Percentiles rank a stretch among this genome's conserved stretches.
These are phyloP conservation scores for Macrolepiota fuliginosa DNA, from an alignment of 768 basidiomycete species.

Conservation along the genomic window DNA sequence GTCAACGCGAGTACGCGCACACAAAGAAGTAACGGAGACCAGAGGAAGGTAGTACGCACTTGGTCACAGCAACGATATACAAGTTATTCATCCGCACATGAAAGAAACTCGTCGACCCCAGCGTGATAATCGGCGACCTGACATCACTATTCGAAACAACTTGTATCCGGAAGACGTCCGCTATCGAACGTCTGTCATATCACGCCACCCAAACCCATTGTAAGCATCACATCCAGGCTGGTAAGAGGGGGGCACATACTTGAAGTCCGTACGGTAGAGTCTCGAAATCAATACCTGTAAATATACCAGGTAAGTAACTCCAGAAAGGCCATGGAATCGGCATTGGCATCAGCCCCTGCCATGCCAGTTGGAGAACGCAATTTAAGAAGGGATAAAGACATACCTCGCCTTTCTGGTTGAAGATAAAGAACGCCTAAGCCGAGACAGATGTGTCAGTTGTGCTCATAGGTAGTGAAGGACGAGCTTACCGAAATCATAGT, in stretches of 20 bases:
- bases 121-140: constrained; percentile 93
- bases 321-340: not conserved
- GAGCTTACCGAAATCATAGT: constrained; percentile 4
- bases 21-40: not conserved
- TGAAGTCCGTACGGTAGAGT: constrained; percentile 94
- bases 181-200: constrained; percentile 78
- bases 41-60: constrained; percentile 47
- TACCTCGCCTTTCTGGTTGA: constrained; percentile 99
- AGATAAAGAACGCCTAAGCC: constrained; percentile 92
- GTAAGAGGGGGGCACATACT: constrained; percentile 45
- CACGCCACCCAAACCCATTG: not conserved
- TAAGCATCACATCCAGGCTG: not conserved
- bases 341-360: not conserved
- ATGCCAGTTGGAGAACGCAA: not conserved
- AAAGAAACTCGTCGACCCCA: constrained; percentile 98
- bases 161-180: constrained; percentile 98
- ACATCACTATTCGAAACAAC: constrained; percentile 98
- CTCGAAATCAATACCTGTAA: constrained; percentile 90
- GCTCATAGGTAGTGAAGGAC: not conserved
- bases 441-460: not conserved
- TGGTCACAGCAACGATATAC: constrained; percentile 94
- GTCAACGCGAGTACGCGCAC: not conserved
- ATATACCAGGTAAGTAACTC: not conserved
- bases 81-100: constrained; percentile 95
- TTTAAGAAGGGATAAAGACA: constrained; percentile 19